Conservation (phyloP, 106 monocot species). For the Apostasia shenzhenica region DNA sequence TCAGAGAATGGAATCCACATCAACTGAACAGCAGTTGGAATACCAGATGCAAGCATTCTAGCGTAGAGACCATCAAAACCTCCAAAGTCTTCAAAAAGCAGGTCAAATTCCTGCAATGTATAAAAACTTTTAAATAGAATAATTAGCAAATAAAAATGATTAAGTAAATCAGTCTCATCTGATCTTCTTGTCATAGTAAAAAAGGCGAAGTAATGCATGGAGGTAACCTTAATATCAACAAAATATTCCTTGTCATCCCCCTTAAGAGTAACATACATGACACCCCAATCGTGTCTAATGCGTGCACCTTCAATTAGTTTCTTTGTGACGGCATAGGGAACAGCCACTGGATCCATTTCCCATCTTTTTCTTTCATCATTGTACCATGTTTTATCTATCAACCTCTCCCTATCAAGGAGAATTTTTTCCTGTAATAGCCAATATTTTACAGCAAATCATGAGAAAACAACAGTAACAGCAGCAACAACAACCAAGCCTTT, state of each 20-base stretch:
- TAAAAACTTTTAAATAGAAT: neutral
- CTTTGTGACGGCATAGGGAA: slow-evolving; percentile 77
- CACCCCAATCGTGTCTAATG: slow-evolving; percentile 87
- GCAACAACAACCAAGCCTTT: too few relatives aligned
- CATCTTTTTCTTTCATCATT: slow-evolving; percentile 76
- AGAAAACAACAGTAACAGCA: too few relatives aligned
- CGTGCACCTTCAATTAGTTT: slow-evolving; percentile 62
- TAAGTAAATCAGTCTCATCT: neutral
- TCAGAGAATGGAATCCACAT: slow-evolving; percentile 90
- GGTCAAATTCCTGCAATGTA: slow-evolving; percentile 54
- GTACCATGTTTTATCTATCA: slow-evolving; percentile 73
- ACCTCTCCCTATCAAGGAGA: slow-evolving; percentile 64
- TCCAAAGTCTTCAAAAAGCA: slow-evolving; percentile 83
- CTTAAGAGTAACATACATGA: slow-evolving; percentile 75
- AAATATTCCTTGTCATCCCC: slow-evolving; percentile 81
- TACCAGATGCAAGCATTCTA: slow-evolving; percentile 75
- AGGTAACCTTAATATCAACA: slow-evolving; percentile 74
- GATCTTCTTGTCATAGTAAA: neutral
- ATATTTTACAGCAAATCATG: neutral
- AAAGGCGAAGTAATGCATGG: neutral
- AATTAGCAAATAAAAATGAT: neutral
- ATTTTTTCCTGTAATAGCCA: slow-evolving; percentile 46
- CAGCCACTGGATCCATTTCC: slow-evolving; percentile 88
- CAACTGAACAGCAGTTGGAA: slow-evolving; percentile 78
- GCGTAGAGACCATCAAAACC: slow-evolving; percentile 79